Base-by-base conservation (phyloP, 805 yeast species). In the Pichia cabralensis region DNA sequence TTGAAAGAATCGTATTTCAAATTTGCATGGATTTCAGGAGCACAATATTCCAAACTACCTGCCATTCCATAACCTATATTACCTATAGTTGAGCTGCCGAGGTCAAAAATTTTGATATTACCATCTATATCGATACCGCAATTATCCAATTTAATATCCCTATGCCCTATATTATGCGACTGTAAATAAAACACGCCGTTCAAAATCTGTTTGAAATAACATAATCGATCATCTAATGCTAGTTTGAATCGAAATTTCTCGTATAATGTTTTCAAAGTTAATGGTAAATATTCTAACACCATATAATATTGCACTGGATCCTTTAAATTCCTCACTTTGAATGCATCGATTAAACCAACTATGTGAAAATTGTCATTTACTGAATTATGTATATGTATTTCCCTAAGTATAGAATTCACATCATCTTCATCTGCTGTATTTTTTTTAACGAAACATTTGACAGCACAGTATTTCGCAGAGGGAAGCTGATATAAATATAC, bases 101-200 rank as follows among this genome's bases (percentile, higher is more conserved):
- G 71, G 52, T 71, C 78, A 22, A 71, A 64, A 14, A 71, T 41
- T 45, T 70, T 71, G 27, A 69, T 42, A 3, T 36, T 30, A 0
- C 60, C 60, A 12, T 40, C 29, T 1, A 14, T 16, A 29, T 47
- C 56, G 15, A 69, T 31, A 22, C 69, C 59, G 30, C 70, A 43
- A 40, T 71, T 71, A 19, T 61, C 69, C 17, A 65, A 53, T 48
- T 71, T 71, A 34, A 71, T 45, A 50, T 71, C 78, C 26, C 76
- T 53, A 46, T 71, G 77, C 39, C 67, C 62, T 12, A 67, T 42
- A 13, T 36, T 34, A 5, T 35, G 22, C 3, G 35, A 31, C 8
- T 71, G 76, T 27, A 71, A 39, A 44, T 59, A 62, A 2, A 29
- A 13, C 4, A 71, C 44, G 0, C 64, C 74, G 3, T 27, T 21